Base-by-base conservation (phyloP, 768 basidiomycete species). In the Suillus placidus region DNA sequence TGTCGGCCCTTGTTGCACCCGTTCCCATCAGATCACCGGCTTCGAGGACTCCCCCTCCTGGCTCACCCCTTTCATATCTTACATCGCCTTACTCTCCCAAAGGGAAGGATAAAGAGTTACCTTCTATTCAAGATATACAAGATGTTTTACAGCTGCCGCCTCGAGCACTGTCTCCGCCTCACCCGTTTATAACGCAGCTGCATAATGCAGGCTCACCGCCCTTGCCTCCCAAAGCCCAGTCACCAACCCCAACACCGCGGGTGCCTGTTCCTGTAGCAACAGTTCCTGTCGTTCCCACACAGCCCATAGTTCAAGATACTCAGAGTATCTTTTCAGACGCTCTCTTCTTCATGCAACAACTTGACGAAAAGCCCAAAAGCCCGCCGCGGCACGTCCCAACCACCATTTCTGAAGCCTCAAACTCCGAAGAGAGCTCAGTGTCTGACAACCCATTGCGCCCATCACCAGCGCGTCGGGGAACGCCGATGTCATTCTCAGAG, bases 321-420 rank as follows among this genome's bases (percentile, higher is more conserved):
- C 72, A 80, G 56, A 78, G 78, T 52, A 70, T 89, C 34, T 78
- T 80, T 57, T 77, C 80, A 62, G 88, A 90, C 71, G 87, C 89
- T 14, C 74, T 91, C 51, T 91, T 85, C 76, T 90, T 87, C 72
- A 88, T 92, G 85, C 86, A 86, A 66, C 84, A 90, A 67, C 74
- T 83, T 60, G 82, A 83, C 65, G 76, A 72, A 71, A 77, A 66
- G 51, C 60, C 67, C 71, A 54, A 23, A 63, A 63, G 65, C 40
- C 73, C 72, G 18, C 71, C 70, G 10, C 77, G 76, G 51, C 82
- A 81, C n/a, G 73, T 81, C 9, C 83, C 82, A 47, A 80, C 84
- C 26, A 82, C 82, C 38, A 83, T 81, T 55, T 75, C 76, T 20
- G 83, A 82, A 65, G 77, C 78, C 35, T 78, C 79, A 49, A 80